Evolutionary conservation across 192 early-diverging fungal species (phyloP).

Genomic region (Rhizophagus sp.): DNA sequence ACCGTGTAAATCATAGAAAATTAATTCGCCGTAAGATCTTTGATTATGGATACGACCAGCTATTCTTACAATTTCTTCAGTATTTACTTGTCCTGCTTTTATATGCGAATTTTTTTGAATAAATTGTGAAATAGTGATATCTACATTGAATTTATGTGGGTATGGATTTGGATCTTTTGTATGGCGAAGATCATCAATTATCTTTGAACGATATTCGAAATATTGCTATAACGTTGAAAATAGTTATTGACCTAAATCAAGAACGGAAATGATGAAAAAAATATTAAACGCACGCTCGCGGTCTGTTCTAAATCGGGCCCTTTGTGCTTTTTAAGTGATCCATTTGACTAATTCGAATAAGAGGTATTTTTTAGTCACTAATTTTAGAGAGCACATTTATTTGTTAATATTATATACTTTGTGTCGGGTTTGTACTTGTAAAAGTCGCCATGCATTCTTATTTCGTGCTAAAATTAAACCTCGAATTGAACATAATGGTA

Average conservation of each 20-base stretch:
- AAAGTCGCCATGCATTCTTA: neutral
- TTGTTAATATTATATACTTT: neutral
- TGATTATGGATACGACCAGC: constrained; percentile 97
- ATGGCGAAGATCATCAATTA: constrained; percentile 78
- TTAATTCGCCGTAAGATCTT: constrained; percentile 81
- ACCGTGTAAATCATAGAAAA: constrained; percentile 94
- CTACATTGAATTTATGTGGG: constrained; percentile 97
- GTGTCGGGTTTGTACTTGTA: neutral
- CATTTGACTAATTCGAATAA: neutral
- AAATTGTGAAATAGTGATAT: constrained; percentile 79
- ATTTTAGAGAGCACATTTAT: neutral
- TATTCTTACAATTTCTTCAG: constrained; percentile 67
- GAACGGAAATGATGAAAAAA: neutral
- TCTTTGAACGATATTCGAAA: constrained; percentile 95
- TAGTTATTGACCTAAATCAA: neutral
- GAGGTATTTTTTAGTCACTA: neutral
- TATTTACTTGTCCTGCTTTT: constrained; percentile 67
- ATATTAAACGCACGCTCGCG: neutral
- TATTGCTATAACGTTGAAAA: constrained; percentile 62
- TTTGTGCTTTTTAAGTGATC: neutral
- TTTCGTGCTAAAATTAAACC: neutral
- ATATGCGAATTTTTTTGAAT: constrained; percentile 79
- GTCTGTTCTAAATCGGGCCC: neutral
- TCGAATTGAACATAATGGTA: neutral
- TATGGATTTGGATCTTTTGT: constrained; percentile 88